These are phyloP conservation scores for Aphanocladium album DNA, from an alignment of 2,329 filamentous ascomycete genomes.

Conservation along the genomic window DNA sequence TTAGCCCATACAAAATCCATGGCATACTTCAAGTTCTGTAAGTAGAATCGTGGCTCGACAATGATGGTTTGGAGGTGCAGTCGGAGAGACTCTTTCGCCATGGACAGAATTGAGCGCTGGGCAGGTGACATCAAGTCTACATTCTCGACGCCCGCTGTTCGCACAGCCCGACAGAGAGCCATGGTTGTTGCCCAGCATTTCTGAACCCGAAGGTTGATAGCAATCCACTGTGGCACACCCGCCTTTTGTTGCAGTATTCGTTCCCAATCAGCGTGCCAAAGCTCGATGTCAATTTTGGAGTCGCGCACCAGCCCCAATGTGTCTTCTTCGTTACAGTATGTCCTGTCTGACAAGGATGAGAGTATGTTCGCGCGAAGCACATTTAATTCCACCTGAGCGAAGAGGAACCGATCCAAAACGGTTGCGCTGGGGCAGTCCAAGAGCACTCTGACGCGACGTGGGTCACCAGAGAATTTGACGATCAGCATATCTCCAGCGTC, in stretches of 20 bases:
- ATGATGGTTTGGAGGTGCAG: conserved; percentile 46
- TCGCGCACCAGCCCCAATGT: conserved; percentile 37
- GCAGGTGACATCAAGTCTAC: conserved; percentile 41
- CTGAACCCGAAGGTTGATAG: conserved; percentile 45
- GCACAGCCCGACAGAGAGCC: conserved; percentile 45
- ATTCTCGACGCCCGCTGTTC: conserved; percentile 28
- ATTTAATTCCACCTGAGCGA: conserved; percentile 45
- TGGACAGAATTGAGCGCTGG: conserved; percentile 42
- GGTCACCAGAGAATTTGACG: conserved; percentile 35
- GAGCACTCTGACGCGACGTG: conserved; percentile 40
- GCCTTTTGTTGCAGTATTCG: conserved; percentile 18
- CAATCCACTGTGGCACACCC: conserved; percentile 25
- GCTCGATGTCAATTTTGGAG: conserved; percentile 41
- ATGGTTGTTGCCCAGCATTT: conserved; percentile 50
- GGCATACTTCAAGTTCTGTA: conserved; percentile 46
- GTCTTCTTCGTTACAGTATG: conserved; percentile 27
- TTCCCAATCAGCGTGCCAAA: conserved; percentile 41
- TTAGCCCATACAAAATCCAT: conserved; percentile 58
- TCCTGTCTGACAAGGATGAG: conserved; percentile 25
- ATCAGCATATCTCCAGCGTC: conserved; percentile 28
- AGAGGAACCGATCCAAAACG: conserved; percentile 44
- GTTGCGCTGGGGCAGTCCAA: conserved; percentile 38
- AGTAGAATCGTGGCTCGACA: conserved; percentile 39
- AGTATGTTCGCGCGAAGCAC: conserved; percentile 30
- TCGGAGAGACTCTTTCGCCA: conserved; percentile 46